A percentile compares a stretch with the other conserved stretches of the same genome.
phyloP scores from a whole-genome alignment of 225 moss, liverwort and hornwort genomes.

The Pseudisothecium myosuroides region DNA sequence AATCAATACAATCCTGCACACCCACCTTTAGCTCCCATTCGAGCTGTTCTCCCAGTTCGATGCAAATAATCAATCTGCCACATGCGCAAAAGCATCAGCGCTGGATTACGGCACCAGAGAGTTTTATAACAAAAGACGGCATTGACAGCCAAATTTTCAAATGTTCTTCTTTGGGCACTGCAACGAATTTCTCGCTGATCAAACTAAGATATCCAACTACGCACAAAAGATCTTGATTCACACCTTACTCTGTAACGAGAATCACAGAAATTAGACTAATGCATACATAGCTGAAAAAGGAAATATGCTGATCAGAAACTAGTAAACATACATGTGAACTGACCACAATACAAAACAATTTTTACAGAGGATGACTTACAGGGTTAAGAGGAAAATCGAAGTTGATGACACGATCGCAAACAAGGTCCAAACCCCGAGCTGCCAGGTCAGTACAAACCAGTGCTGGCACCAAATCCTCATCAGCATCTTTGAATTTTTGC shows the following conservation, averaged over 20 bases:
- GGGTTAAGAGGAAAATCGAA: constrained; percentile 98
- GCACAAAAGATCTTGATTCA: not conserved
- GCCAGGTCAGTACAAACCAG: constrained; percentile 95
- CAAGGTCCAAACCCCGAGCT: constrained; percentile 91
- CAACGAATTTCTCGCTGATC: not conserved
- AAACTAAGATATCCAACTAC: not conserved
- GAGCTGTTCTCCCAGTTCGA: constrained; percentile 93
- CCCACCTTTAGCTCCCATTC: constrained; percentile 93
- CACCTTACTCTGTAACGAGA: not conserved
- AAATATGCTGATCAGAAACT: not conserved
- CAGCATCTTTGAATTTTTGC: constrained; percentile 65
- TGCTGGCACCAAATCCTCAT: constrained; percentile 52
- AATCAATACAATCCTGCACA: not conserved
- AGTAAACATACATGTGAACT: too few species aligned
- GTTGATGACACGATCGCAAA: constrained; percentile 97
- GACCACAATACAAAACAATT: not conserved
- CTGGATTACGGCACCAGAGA: not conserved
- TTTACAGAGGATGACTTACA: constrained; percentile 31
- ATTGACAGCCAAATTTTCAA: not conserved
- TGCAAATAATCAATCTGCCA: constrained; percentile 94
- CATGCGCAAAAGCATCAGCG: not conserved
- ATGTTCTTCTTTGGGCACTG: not conserved
- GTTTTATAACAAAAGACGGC: not conserved
- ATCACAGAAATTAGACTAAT: not conserved
- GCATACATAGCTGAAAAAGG: not conserved